phyloP scores from a whole-genome alignment of 164 flowering plant species.

The Magnolia changhungtana region DNA sequence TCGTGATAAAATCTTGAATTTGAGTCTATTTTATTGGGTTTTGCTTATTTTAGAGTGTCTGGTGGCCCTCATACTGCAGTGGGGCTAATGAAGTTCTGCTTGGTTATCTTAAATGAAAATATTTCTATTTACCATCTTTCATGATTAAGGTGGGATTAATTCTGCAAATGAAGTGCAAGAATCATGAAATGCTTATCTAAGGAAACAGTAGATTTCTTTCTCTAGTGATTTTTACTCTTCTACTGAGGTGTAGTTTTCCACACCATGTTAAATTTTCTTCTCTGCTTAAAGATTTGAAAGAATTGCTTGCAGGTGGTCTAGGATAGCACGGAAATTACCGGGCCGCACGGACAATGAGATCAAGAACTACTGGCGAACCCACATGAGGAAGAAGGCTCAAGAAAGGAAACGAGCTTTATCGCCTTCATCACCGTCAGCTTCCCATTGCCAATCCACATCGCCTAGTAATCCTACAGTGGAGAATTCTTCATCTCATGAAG shows the following conservation, averaged over 20 bases:
- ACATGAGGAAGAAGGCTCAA: constrained; percentile 89
- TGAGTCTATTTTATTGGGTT: too few species aligned
- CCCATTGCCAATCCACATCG: constrained; percentile 29
- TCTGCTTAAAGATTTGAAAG: neutral
- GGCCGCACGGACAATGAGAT: constrained; percentile 97
- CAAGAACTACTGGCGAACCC: constrained; percentile 97
- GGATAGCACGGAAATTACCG: constrained; percentile 82
- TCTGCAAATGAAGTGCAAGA: too few species aligned
- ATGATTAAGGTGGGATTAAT: too few species aligned
- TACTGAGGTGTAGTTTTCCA: neutral
- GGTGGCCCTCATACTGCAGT: too few species aligned
- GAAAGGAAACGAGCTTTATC: constrained; percentile 49
- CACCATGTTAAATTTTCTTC: neutral
- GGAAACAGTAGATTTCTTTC: too few species aligned
- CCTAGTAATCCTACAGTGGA: constrained; percentile 27
- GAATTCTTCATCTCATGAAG: constrained; percentile 14
- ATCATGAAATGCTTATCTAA: too few species aligned
- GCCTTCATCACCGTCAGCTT: constrained; percentile 40
- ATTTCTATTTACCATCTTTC: too few species aligned
- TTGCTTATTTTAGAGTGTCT: too few species aligned
- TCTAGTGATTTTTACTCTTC: too few species aligned
- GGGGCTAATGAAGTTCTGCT: too few species aligned
- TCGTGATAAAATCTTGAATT: too few species aligned
- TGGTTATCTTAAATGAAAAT: too few species aligned
- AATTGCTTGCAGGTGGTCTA: constrained; percentile 69